Conservation (phyloP, 495 filamentous ascomycete genomes). For the Penicillium psychrofluorescens region DNA sequence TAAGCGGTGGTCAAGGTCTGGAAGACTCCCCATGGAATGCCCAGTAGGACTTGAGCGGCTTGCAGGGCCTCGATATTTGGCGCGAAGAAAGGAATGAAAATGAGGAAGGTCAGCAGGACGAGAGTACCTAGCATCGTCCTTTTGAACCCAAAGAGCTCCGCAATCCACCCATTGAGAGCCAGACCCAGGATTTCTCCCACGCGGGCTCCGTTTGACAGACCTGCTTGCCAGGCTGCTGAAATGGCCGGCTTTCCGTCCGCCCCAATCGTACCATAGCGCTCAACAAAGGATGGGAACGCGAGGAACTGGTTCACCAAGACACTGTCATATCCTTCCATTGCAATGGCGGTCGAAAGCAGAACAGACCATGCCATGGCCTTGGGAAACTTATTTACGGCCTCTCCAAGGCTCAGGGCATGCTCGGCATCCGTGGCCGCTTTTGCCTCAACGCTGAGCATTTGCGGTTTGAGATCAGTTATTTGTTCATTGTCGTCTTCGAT, state of each 20-base stretch:
- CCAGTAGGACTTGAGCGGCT: no score
- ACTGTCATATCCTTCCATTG: slow-evolving; percentile 38
- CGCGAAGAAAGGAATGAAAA: no score
- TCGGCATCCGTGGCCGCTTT: no score
- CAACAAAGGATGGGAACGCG: slow-evolving; percentile 4
- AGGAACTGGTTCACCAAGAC: slow-evolving; percentile 23
- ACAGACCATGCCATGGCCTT: slow-evolving; percentile 34
- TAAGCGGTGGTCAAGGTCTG: slow-evolving; percentile 69
- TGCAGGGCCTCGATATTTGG: no score
- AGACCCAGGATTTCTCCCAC: slow-evolving; percentile 60
- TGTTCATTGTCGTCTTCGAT: no score
- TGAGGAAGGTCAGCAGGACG: no score
- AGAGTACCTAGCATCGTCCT: slow-evolving; percentile 58
- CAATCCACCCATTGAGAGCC: slow-evolving; percentile 56
- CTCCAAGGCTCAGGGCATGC: no score
- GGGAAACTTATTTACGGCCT: slow-evolving; percentile 3
- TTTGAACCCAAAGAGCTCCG: slow-evolving; percentile 61
- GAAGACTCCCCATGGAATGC: slow-evolving; percentile 37
- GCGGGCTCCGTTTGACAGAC: slow-evolving; percentile 49
- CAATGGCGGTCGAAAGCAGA: slow-evolving; percentile 25
- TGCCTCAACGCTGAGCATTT: no score
- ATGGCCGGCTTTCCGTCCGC: slow-evolving; percentile 27
- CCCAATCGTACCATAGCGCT: slow-evolving; percentile 15
- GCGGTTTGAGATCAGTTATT: no score
- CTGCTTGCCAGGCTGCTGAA: slow-evolving; percentile 52